A percentile compares a stretch with the other conserved stretches of the same genome.
Conservation (phyloP, 2,329 filamentous ascomycete genomes). For the Venturiaceae sp. region DNA sequence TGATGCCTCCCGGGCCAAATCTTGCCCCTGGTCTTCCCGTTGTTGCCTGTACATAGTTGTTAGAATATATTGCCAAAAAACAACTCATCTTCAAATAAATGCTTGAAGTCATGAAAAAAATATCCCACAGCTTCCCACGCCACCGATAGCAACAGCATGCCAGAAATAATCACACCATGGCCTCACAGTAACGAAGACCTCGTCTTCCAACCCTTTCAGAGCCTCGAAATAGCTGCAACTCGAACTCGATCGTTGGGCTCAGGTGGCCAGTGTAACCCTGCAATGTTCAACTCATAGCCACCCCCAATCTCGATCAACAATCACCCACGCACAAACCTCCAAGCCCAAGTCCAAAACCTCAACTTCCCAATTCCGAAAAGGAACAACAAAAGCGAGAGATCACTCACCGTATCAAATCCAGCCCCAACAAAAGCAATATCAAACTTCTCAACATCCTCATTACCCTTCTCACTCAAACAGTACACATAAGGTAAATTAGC, state of each 20-base stretch:
- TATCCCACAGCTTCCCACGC: not conserved
- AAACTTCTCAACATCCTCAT: constrained; percentile 28
- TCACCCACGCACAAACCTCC: not conserved
- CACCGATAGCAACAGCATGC: too few relatives aligned
- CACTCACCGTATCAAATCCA: constrained; percentile 37
- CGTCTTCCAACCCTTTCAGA: too few relatives aligned
- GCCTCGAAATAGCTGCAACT: too few relatives aligned
- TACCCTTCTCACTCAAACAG: constrained; percentile 24
- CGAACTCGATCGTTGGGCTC: too few relatives aligned
- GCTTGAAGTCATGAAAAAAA: not conserved
- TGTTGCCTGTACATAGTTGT: constrained; percentile 25
- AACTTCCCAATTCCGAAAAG: too few relatives aligned
- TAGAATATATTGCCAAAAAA: not conserved
- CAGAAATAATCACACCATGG: too few relatives aligned
- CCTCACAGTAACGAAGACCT: too few relatives aligned
- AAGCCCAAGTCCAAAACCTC: not conserved
- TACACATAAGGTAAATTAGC: constrained; percentile 39
- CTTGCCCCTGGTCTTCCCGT: constrained; percentile 43
- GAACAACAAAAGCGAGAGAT: not conserved
- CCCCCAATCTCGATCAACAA: too few relatives aligned
- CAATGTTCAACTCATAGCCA: too few relatives aligned
- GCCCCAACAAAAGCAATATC: constrained; percentile 41
- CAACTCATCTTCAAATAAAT: not conserved
- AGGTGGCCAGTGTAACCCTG: too few relatives aligned
- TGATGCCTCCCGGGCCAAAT: constrained; percentile 43